Base-by-base conservation (phyloP, 2,329 filamentous ascomycete species). In the Aureobasidium mangrovei region DNA sequence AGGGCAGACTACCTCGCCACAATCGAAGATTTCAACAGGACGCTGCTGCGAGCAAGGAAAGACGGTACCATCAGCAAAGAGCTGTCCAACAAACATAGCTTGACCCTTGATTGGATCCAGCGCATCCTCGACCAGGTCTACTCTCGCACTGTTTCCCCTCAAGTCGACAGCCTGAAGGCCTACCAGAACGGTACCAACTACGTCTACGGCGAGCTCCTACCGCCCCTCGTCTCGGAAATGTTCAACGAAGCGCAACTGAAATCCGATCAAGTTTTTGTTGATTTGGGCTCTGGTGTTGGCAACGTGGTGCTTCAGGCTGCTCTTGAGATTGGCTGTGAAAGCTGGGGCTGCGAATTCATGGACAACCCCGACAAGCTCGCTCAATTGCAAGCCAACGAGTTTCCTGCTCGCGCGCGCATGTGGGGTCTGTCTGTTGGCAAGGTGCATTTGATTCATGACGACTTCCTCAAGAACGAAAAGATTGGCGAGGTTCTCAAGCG, bases 261-360 rank as follows among this genome's bases (percentile, higher is more conserved):
- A 57, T 91, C 88, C 0, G 80, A 84, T 47, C 86, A 94, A 62
- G 82, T 94, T 36, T 97, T 98, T 67, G 84, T 98, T 57, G 93
- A 98, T 66, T 78, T 98, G 10, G 93, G 93, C 46, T 97, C 91
- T 2, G 93, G 93, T 31, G 93, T 97, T 12, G 93, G 91, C 45
- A 98, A 97, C 66, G 91, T 97, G 2, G 90, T 93, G 28, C 75
- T 98, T 48, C 93, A 98, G 69, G 90, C 91, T 2, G 93, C 93
- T 0, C 79, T 98, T 24, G 88, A 98, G 69, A 83, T 91, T 51
- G 93, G 93, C 18, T 95, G 90, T 68, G 89, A 95, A 67, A 91
- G 86, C 69, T 96, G 90, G 85, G 93, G 93, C 29, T 95, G 91
- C 64, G 93, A 98, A 70, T 88, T 94, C 78, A 95, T 96, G 89